phyloP scores from a whole-genome alignment of 345 rosid genomes.

The Rhodamnia rubescens region DNA sequence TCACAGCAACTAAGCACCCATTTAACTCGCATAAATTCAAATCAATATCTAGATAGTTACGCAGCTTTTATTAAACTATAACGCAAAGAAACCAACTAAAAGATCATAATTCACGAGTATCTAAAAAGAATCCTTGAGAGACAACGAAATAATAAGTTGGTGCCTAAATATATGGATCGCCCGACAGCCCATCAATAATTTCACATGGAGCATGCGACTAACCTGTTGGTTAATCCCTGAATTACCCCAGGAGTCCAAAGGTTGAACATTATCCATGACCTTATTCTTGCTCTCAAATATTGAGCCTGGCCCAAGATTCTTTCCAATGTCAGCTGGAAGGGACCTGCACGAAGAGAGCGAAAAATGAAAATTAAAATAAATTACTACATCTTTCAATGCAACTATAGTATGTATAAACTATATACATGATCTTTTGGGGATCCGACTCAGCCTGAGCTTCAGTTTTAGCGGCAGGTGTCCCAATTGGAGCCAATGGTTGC shows the following conservation, averaged over 20 bases:
- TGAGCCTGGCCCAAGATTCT: conserved; percentile 31
- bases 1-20: not conserved
- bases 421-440: conserved; percentile 49
- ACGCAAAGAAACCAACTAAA: not conserved
- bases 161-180: not conserved
- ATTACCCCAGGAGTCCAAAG: conserved; percentile 68
- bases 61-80: not conserved
- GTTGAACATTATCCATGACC: conserved; percentile 47
- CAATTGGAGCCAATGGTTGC: conserved; percentile 67
- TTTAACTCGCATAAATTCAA: not conserved
- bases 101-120: not conserved
- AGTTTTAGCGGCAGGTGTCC: conserved; percentile 57
- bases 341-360: not conserved
- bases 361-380: not conserved
- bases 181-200: not conserved
- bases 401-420: not conserved
- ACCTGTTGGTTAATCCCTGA: conserved; percentile 68
- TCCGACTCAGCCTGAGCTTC: conserved; percentile 40
- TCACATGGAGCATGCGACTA: not conserved
- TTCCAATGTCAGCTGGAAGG: conserved; percentile 22
- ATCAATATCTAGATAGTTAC: not conserved
- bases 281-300: conserved; percentile 48
- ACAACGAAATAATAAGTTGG: not conserved
- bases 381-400: not conserved
- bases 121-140: not conserved